Evolutionary conservation across 179 eudicot genomes (phyloP), one percentile per base, ranked within the genome.

Genomic region (Heliamphora pulchella): DNA sequence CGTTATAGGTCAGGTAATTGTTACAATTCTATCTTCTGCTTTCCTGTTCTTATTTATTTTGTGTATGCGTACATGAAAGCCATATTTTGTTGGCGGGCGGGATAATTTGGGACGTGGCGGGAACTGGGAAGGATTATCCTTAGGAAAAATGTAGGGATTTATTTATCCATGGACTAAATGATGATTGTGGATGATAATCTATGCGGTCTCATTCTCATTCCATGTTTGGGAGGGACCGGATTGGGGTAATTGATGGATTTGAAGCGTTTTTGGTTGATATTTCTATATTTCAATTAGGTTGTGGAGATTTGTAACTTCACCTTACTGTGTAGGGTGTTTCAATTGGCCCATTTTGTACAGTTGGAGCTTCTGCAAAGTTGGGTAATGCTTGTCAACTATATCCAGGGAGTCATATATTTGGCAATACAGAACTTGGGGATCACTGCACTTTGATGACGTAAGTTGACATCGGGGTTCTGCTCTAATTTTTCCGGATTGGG

Each of bases 341-440:
- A 72, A 87, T 96, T 81, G 99, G 99, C 48, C 97, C 98, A 61
- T 96, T 92, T 90, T 96, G 98, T 85, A 94, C 92, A 1, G 86
- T 94, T 86, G 98, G 99, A 64, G 87, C 98, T 70, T 87, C 85
- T 39, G 93, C 82, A 10, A 90, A 88, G 81, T 81, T 96, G 81
- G 99, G 99, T 5, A 88, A 89, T 83, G 82, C 87, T 65, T 94
- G 96, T 86, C 87, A 91, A 82, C 82, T 96, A 53, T 84, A 91
- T 85, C 93, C 99, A 54, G 96, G 99, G 22, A 91, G 94, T 86
- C 98, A 96, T 84, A 84, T 94, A 67, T 89, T 86, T 85, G 99
- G 99, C 79, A 78, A 88, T 82, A 88, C 99, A 59, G 83, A 91
- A 84, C 76, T 96, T 78, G 99, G 99, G 81, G 94, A 96, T 81